phyloP scores from a whole-genome alignment of 192 early-diverging fungal genomes.

The Podila epicladia region DNA sequence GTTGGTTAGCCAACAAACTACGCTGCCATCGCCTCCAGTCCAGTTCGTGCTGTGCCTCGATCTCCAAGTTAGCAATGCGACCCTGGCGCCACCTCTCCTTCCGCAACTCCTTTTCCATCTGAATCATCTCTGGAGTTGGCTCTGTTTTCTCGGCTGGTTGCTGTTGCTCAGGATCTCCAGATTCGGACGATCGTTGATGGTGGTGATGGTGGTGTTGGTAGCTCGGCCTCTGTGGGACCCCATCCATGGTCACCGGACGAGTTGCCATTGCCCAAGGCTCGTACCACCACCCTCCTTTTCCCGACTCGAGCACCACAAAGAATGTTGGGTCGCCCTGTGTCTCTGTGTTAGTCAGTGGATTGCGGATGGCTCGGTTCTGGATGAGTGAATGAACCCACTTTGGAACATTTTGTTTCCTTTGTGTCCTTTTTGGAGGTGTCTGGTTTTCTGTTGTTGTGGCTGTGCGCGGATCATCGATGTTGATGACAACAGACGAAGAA shows the following conservation, averaged over 20 bases:
- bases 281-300: constrained; percentile 42
- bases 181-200: neutral
- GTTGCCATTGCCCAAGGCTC: constrained; percentile 40
- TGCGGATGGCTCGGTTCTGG: constrained; percentile 31
- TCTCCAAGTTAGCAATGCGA: constrained; percentile 25
- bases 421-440: neutral
- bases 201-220: neutral
- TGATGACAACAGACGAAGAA: constrained; percentile 2
- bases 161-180: neutral
- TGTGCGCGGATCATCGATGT: constrained; percentile 5
- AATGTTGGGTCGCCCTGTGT: constrained; percentile 40
- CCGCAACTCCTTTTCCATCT: constrained; percentile 21
- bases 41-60: constrained; percentile 38
- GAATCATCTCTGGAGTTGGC: constrained; percentile 17
- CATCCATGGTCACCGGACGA: neutral
- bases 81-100: constrained; percentile 44
- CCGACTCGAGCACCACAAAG: constrained; percentile 28
- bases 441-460: neutral
- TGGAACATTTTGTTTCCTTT: constrained; percentile 9
- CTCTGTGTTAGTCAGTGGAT: constrained; percentile 43
- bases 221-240: neutral
- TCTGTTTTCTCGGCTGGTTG: neutral
- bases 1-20: neutral
- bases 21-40: constrained; percentile 47
- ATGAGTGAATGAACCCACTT: constrained; percentile 35